These are phyloP conservation scores for Oryza meridionalis DNA, from an alignment of 176 grass and related monocot genomes.

Conservation along the genomic window DNA sequence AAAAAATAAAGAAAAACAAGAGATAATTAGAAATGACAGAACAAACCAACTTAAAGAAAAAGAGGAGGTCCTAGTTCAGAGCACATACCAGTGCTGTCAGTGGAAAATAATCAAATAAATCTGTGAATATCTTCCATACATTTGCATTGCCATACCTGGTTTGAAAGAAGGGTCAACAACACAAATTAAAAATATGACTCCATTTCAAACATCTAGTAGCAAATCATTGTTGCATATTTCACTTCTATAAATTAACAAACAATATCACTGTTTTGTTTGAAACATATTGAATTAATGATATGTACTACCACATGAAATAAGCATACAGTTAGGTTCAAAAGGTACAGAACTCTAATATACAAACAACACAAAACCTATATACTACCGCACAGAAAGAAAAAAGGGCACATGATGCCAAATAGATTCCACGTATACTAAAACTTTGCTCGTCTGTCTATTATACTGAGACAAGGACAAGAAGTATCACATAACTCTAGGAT, in stretches of 20 bases:
- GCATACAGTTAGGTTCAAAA: neutral
- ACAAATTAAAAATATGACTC: constrained; percentile 8
- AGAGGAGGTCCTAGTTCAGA: constrained; percentile 2
- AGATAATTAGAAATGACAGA: neutral
- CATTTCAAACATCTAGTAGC: neutral
- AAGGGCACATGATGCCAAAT: neutral
- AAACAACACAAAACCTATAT: constrained; percentile 4
- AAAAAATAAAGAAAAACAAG: neutral
- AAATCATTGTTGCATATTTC: neutral
- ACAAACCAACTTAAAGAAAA: neutral
- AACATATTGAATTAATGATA: constrained; percentile 7
- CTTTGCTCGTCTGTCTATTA: constrained; percentile 2
- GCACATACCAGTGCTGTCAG: constrained; percentile 83
- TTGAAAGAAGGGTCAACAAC: constrained; percentile 33
- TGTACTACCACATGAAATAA: neutral
- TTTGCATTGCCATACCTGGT: constrained; percentile 94
- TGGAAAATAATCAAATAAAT: constrained; percentile 97
- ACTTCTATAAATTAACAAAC: constrained; percentile 22
- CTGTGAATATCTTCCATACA: constrained; percentile 96
- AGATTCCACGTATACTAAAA: constrained; percentile 7
- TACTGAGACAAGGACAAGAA: constrained; percentile 20
- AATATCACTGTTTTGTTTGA: neutral
- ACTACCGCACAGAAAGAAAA: neutral
- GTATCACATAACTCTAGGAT: constrained; percentile 11
- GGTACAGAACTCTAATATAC: neutral